Percentiles rank a stretch among this genome's conserved stretches.
Evolutionary conservation across 306 rosid species (phyloP).

Genomic region (Geum urbanum): DNA sequence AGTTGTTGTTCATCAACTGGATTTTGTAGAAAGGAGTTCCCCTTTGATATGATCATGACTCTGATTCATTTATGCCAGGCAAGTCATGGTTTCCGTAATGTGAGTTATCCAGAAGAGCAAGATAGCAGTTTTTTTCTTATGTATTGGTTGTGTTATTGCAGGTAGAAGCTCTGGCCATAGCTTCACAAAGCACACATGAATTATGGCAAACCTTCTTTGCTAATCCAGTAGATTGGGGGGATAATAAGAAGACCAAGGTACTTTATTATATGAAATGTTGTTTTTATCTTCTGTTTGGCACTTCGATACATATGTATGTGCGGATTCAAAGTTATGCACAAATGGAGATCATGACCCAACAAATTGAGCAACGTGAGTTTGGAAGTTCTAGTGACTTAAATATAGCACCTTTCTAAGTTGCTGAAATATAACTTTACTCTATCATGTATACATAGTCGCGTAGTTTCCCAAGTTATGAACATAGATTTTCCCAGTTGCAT

Average conservation of each 20-base stretch:
- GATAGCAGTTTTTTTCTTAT: constrained; percentile 11
- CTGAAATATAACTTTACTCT: too few species aligned
- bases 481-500: too few species aligned
- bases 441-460: too few species aligned
- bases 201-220: constrained; percentile 69
- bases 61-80: too few species aligned
- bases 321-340: too few species aligned
- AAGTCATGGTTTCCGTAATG: constrained; percentile 5
- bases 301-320: not conserved
- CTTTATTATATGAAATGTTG: not conserved
- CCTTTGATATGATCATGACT: constrained; percentile 36
- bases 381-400: not conserved
- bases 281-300: not conserved
- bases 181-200: constrained; percentile 45
- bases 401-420: not conserved
- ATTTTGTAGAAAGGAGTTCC: constrained; percentile 54
- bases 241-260: constrained; percentile 55
- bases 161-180: too few species aligned
- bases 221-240: constrained; percentile 58
- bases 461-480: too few species aligned
- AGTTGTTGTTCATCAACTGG: constrained; percentile 81
- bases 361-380: not conserved
- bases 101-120: constrained; percentile 1
- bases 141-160: constrained; percentile 23
- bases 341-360: not conserved